These are phyloP conservation scores for Leccinum aurantiacum DNA, from an alignment of 768 basidiomycete genomes.

Conservation along the genomic window DNA sequence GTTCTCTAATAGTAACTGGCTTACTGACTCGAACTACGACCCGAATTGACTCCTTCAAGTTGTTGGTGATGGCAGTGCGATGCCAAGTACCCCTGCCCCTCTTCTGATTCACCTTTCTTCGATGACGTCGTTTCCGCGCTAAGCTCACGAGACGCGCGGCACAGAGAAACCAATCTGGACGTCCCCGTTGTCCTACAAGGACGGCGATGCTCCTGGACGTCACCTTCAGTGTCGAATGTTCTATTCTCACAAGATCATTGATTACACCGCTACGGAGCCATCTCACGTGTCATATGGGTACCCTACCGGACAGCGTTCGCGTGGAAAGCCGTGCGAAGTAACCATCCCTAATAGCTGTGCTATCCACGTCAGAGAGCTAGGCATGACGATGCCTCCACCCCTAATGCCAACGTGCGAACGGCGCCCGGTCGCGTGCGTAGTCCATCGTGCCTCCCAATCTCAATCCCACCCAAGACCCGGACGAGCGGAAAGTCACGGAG, in stretches of 20 bases:
- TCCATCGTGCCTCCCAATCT: neutral
- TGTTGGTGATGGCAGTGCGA: neutral
- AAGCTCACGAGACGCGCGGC: neutral
- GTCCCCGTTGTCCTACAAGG: neutral
- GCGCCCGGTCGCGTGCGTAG: neutral
- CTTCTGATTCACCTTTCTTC: neutral
- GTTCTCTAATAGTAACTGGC: neutral
- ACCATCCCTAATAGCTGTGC: neutral
- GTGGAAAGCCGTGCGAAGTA: neutral
- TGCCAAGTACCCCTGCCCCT: neutral
- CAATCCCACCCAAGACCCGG: neutral
- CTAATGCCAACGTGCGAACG: neutral
- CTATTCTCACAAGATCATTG: neutral
- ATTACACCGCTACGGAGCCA: neutral
- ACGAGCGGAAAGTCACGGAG: neutral
- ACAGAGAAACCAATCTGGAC: neutral
- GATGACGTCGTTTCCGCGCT: neutral
- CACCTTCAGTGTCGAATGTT: neutral
- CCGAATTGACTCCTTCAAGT: neutral
- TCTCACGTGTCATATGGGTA: neutral
- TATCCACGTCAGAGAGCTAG: neutral
- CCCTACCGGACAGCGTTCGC: neutral
- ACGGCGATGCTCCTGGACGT: neutral
- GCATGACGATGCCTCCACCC: neutral
- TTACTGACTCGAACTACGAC: neutral